These are phyloP conservation scores for Eucalyptus tenuipes DNA, from an alignment of 345 rosid species.

Conservation along the genomic window DNA sequence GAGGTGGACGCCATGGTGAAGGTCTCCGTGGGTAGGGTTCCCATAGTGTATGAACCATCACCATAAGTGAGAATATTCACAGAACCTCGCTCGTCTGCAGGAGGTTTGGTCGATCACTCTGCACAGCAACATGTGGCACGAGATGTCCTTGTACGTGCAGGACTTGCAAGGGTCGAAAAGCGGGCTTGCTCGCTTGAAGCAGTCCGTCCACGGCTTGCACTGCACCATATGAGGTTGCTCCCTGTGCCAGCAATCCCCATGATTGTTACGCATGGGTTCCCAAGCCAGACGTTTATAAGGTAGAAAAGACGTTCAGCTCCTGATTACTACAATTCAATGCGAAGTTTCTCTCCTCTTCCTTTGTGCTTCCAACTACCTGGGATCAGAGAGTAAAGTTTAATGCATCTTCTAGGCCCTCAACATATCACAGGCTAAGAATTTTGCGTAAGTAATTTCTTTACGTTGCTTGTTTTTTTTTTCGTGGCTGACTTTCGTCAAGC, in stretches of 20 bases:
- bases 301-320: background rate
- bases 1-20: no score
- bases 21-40: no score
- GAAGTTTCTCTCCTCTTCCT: no score
- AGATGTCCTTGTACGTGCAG: background rate
- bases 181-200: slow-evolving; percentile 4
- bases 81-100: background rate
- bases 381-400: background rate
- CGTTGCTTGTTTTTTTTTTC: background rate
- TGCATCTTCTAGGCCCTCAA: background rate
- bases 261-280: background rate
- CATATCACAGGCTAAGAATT: background rate
- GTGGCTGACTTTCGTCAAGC: background rate
- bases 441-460: background rate
- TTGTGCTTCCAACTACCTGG: background rate
- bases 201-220: slow-evolving; percentile 6
- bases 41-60: background rate
- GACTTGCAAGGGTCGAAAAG: slow-evolving; percentile 5
- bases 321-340: no score
- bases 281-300: slow-evolving; percentile 8
- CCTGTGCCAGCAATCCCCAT: slow-evolving; percentile 12
- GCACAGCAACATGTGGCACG: background rate
- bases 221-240: slow-evolving; percentile 23
- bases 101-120: background rate
- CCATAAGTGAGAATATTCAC: slow-evolving; percentile 2